phyloP scores from a whole-genome alignment of 2,329 filamentous ascomycete species.

The Gaeumannomyces sp. region DNA sequence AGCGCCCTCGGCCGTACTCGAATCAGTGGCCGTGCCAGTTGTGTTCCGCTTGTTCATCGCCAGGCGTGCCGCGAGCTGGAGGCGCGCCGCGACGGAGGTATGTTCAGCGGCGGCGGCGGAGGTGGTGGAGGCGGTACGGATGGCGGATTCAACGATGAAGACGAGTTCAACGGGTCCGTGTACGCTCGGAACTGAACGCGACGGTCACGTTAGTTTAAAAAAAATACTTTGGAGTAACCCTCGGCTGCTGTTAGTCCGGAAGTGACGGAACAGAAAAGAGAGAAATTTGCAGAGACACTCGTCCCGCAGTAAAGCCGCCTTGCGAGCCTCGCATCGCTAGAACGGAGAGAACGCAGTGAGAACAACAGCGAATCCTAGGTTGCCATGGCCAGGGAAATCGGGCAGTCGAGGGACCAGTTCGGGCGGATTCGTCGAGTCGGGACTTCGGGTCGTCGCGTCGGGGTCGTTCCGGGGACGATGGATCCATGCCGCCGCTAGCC shows the following conservation, averaged over 20 bases:
- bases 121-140: constrained; percentile 54
- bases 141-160: constrained; percentile 46
- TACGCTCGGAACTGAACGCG: constrained; percentile 49
- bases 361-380: neutral
- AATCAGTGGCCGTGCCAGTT: constrained; percentile 32
- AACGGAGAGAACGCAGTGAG: neutral
- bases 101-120: constrained; percentile 75
- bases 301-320: neutral
- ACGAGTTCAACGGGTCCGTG: constrained; percentile 47
- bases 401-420: neutral
- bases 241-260: neutral
- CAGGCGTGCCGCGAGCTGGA: constrained; percentile 84
- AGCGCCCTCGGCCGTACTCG: constrained; percentile 26
- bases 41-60: constrained; percentile 64
- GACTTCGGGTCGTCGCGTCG: neutral
- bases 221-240: neutral
- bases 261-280: neutral
- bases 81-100: constrained; percentile 80
- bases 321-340: neutral
- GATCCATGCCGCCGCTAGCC: neutral
- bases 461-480: neutral
- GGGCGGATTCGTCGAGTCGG: neutral
- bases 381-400: neutral
- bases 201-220: neutral
- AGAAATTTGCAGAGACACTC: neutral